phyloP scores from a whole-genome alignment of 345 rosid genomes.

The Pistacia integerrima region DNA sequence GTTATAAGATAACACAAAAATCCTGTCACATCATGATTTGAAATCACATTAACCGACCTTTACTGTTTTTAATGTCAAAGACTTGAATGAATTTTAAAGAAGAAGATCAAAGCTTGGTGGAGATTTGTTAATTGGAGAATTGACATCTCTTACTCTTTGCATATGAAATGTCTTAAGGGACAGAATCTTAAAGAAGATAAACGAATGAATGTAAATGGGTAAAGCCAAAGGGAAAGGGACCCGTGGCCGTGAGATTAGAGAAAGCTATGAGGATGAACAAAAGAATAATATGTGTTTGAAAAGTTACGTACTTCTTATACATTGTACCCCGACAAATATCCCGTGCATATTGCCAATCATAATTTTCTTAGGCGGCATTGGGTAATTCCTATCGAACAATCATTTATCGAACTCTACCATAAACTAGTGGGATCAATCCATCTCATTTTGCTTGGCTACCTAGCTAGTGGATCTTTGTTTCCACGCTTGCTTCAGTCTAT shows the following conservation, averaged over 20 bases:
- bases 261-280: too few species aligned
- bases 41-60: too few species aligned
- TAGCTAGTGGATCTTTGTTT: conserved; percentile 5
- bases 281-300: too few species aligned
- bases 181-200: background rate
- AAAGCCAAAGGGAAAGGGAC: background rate
- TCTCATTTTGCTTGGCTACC: conserved; percentile 9
- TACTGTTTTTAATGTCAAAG: too few species aligned
- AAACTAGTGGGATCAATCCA: conserved; percentile 20
- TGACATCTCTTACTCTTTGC: background rate
- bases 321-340: conserved; percentile 11
- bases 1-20: too few species aligned
- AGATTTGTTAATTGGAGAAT: background rate
- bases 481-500: background rate
- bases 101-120: background rate
- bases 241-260: background rate
- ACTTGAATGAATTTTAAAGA: too few species aligned
- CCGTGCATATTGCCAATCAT: background rate
- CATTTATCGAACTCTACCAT: background rate
- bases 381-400: too few species aligned
- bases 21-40: too few species aligned
- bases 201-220: background rate
- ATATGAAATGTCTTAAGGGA: background rate
- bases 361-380: background rate
- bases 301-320: conserved; percentile 13